Base-by-base conservation (phyloP, 306 rosid species). In the Bauhinia variegata region DNA sequence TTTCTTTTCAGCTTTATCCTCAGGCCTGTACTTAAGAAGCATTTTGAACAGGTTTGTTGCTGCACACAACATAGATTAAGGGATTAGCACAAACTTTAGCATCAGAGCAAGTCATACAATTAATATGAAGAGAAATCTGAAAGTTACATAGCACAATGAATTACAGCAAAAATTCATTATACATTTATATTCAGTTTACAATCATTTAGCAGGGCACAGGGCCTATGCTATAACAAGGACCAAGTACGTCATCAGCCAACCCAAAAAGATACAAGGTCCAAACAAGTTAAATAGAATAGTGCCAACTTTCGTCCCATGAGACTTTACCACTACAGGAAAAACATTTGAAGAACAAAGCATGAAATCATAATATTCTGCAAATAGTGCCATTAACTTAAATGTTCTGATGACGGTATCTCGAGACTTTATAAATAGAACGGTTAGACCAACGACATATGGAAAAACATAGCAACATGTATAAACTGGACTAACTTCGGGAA, bases 21-120 rank as follows among this genome's bases (percentile, higher is more conserved):
- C 95, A 0, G 95, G 91, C 66, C 96, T 74, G 61, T 90, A 90
- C 83, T 90, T 90, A 8, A 87, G 73, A 6, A 90, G 84, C 69
- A 90, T 58, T 87, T 87, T 90, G 77, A 90, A 90, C 75, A 90
- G 44, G 42, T 73, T 87, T 10, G 88, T 83, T 12, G 95, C 95
- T 90, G 75, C 85, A 77, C 1, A 57, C 32, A 8, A 37, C 19
- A 62, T 11, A 38, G 6, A 7, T 11, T 5, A 32, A 17, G 11
- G 13, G 39, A 70, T 15, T 14, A 58, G 57, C 8, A 37, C 13
- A 75, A 39, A n/a, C 13, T 17, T 6, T 48, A 18, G 0, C 31
- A 57, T 12, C 1, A 15, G 7, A 46, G 18, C 11, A 9, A 5
- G 10, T 14, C 10, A 14, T 8, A 4, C n/a, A 15, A 63, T 8